Evolutionary conservation across 768 basidiomycete genomes (phyloP), one percentile per base, ranked within the genome.

Genomic region (Trametes cinnabarina): DNA sequence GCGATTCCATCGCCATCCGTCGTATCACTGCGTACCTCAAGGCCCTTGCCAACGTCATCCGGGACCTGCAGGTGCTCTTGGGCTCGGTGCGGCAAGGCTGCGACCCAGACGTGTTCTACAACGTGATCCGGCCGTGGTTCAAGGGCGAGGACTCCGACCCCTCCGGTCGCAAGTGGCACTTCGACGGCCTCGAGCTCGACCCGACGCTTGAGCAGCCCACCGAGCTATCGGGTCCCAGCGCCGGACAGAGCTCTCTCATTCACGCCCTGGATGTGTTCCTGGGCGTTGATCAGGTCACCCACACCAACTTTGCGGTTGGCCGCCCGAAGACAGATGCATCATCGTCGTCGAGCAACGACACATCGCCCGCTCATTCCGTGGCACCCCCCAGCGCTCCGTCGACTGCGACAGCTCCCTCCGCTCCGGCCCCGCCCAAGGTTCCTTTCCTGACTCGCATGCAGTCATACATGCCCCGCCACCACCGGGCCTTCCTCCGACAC

Each of bases 61-160:
- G 83, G 43, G 82, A 84, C 7, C 76, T 97, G 19, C 76, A 77
- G 9, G 65, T 55, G 10, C 76, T 92, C 59, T 77, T 97, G 32
- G 74, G 85, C 35, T 72, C 74, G 39, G 84, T 95, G 25, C 81
- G 84, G 52, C 75, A 84, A 15, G 85, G 83, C 11, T 90, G 93
- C 68, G 82, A 85, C 43, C 92, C 93, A 0, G 76, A 80, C 2
- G 76, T 81, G 17, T 87, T 85, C 64, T 86, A 83, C 68, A 72
- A 79, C 66, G 66, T 78, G 44, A 79, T 87, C 65, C 71, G 85
- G 32, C 85, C 84, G 3, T 86, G 85, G 84, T 84, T 85, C 74
- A 73, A 75, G 30, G 85, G 84, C n/a, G 79, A 77, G 8, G 78
- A 82, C 64, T 73, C 72, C 32, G 60, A 75, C 52, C 46, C 65